These are phyloP conservation scores for Septoria linicola DNA, from an alignment of 2,329 filamentous ascomycete genomes.

Conservation along the genomic window DNA sequence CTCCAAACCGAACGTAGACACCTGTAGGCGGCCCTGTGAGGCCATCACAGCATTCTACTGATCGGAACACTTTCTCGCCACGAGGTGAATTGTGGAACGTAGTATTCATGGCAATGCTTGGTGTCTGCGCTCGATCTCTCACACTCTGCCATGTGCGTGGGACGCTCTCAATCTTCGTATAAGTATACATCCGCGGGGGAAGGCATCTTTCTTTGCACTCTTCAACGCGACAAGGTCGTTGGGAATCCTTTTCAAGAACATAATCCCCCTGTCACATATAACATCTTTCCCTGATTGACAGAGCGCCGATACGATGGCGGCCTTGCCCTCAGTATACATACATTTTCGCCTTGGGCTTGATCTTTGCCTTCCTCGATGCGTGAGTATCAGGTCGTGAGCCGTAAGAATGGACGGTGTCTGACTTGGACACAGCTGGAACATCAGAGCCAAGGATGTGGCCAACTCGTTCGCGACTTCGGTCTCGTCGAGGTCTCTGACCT, in stretches of 20 bases:
- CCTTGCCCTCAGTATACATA: slow-evolving; percentile 58
- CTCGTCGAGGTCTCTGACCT: slow-evolving; percentile 51
- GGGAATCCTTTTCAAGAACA: neutral
- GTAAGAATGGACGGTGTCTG: too few relatives aligned
- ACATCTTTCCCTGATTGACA: neutral
- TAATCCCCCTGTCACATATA: neutral
- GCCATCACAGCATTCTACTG: neutral
- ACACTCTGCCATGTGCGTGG: neutral
- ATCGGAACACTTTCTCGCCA: slow-evolving; percentile 1
- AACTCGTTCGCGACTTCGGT: slow-evolving; percentile 54
- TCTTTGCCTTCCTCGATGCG: slow-evolving; percentile 64
- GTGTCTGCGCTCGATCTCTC: neutral
- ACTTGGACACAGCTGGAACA: slow-evolving; percentile 51
- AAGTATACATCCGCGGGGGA: neutral
- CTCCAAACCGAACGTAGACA: neutral
- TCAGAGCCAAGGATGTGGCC: slow-evolving; percentile 56
- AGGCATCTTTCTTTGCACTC: neutral
- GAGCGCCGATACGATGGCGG: slow-evolving; percentile 32
- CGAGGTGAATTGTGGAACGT: slow-evolving; percentile 2
- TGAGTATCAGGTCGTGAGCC: too few relatives aligned
- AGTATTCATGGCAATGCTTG: slow-evolving; percentile 9
- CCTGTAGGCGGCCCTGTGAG: neutral
- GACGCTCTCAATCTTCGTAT: neutral
- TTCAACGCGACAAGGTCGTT: neutral
- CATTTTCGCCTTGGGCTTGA: slow-evolving; percentile 60